Base-by-base conservation (phyloP, 495 filamentous ascomycete species). In the Neurospora sp. region DNA sequence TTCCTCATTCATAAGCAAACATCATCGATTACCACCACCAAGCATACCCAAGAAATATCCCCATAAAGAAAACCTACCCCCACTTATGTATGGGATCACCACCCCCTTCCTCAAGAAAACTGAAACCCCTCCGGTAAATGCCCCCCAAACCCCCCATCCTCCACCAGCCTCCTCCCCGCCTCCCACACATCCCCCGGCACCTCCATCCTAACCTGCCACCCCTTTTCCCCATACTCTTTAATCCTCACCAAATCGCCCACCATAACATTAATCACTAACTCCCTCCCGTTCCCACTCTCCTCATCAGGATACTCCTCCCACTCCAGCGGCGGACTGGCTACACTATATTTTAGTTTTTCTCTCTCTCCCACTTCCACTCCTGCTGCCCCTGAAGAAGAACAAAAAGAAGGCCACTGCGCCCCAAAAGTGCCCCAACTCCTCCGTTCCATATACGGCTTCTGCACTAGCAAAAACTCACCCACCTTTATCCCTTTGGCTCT, bases 381-480 rank as follows among this genome's bases (percentile, higher is more conserved):
- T n/a, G n/a, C n/a, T n/a, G n/a, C n/a, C n/a, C n/a, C 27, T 27
- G 27, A 27, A 27, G 27, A 27, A 1, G 27, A 27, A 27, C 1
- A 27, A 27, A 27, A 27, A 27, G 27, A 27, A 27, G 54, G 82
- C 82, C 82, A 84, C 73, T 83, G 82, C 76, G 77, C 79, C 62
- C 79, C 78, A 71, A 83, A 83, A 0, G 81, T 84, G 4, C 80
- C 81, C 46, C 78, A 84, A 11, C 80, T 82, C 12, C 82, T 75
- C 54, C 82, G 74, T 42, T 84, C 82, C 82, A 84, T 84, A 69
- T 84, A 84, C 35, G 81, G 82, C 73, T 83, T 83, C 71, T 83
- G 82, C 39, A 82, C 80, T 7, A 84, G 76, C 2, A 82, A 69
- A 38, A 83, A 75, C 1, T 74, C 76, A 9, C 72, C 38, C 1